Percentiles rank a stretch among this genome's conserved stretches.
Evolutionary conservation across 495 filamentous ascomycete species (phyloP).

Genomic region (Hapsidospora chrysogenum): DNA sequence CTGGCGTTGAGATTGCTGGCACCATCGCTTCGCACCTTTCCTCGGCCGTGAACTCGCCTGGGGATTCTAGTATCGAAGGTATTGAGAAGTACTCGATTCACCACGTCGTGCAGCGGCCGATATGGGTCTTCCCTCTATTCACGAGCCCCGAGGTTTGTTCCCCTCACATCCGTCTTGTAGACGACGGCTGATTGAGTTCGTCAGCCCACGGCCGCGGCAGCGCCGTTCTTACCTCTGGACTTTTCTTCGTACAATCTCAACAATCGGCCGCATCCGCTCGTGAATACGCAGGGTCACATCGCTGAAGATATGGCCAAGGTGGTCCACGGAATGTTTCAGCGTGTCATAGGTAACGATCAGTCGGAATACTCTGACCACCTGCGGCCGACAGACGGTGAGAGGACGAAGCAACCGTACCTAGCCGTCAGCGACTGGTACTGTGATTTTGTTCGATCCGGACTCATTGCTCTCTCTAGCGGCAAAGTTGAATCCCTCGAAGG

Average conservation of each 20-base stretch:
- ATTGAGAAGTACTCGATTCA: slow-evolving; percentile 33
- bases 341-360: slow-evolving; percentile 47
- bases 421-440: slow-evolving; percentile 54
- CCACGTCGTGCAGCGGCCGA: slow-evolving; percentile 51
- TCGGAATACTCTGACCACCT: slow-evolving; percentile 28
- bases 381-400: slow-evolving; percentile 14
- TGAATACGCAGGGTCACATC: slow-evolving; percentile 41
- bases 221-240: slow-evolving; percentile 61
- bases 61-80: slow-evolving; percentile 12
- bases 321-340: slow-evolving; percentile 35
- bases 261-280: slow-evolving; percentile 38
- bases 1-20: slow-evolving; percentile 59
- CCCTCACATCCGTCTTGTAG: slow-evolving; percentile 2
- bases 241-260: slow-evolving; percentile 54
- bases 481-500: slow-evolving; percentile 15
- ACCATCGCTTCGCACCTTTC: slow-evolving; percentile 55
- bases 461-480: slow-evolving; percentile 36
- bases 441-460: slow-evolving; percentile 49
- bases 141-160: slow-evolving; percentile 28
- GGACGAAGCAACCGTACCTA: slow-evolving; percentile 38
- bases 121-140: slow-evolving; percentile 57
- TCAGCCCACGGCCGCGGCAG: slow-evolving; percentile 23
- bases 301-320: slow-evolving; percentile 31
- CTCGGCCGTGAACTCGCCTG: slow-evolving; percentile 30
- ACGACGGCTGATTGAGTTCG: background rate